Percentiles rank a stretch among this genome's conserved stretches.
Evolutionary conservation across 2,329 filamentous ascomycete genomes (phyloP).

Genomic region (Albifimbria verrucaria): DNA sequence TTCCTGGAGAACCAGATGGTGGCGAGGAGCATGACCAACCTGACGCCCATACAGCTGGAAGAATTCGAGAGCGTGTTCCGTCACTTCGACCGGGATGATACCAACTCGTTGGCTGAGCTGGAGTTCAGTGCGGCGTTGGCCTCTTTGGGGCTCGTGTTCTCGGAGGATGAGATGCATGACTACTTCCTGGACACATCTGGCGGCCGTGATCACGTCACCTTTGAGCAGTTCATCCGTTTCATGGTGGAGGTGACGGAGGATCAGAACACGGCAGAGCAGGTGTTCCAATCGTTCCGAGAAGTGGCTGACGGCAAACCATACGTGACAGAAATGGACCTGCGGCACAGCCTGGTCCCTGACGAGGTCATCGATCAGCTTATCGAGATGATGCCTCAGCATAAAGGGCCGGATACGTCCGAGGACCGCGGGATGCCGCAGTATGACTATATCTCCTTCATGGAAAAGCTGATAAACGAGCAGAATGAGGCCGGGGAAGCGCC

Average conservation of each 20-base stretch:
- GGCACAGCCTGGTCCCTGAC: slow-evolving; percentile 92
- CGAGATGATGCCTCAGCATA: slow-evolving; percentile 79
- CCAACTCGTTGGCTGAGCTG: slow-evolving; percentile 85
- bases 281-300: slow-evolving; percentile 96
- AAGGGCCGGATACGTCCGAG: slow-evolving; percentile 79
- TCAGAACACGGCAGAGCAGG: slow-evolving; percentile 97
- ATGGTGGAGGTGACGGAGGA: slow-evolving; percentile 99
- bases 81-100: slow-evolving; percentile 92
- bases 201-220: slow-evolving; percentile 77
- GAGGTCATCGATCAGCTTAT: slow-evolving; percentile 94
- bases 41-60: slow-evolving; percentile 96
- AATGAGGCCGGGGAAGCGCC: slow-evolving; percentile 22
- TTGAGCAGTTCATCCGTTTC: slow-evolving; percentile 98
- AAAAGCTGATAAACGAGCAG: slow-evolving; percentile 64
- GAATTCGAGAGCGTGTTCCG: slow-evolving; percentile 98
- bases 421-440: slow-evolving; percentile 84
- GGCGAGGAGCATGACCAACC: slow-evolving; percentile 95
- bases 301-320: slow-evolving; percentile 98
- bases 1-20: slow-evolving; percentile 99
- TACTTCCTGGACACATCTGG: slow-evolving; percentile 87
- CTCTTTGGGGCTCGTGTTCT: slow-evolving; percentile 92
- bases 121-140: slow-evolving; percentile 95
- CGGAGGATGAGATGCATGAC: slow-evolving; percentile 96
- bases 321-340: slow-evolving; percentile 94
- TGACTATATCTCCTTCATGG: slow-evolving; percentile 98